phyloP scores from a whole-genome alignment of 2,329 filamentous ascomycete genomes.

The Colletotrichum falcatum region DNA sequence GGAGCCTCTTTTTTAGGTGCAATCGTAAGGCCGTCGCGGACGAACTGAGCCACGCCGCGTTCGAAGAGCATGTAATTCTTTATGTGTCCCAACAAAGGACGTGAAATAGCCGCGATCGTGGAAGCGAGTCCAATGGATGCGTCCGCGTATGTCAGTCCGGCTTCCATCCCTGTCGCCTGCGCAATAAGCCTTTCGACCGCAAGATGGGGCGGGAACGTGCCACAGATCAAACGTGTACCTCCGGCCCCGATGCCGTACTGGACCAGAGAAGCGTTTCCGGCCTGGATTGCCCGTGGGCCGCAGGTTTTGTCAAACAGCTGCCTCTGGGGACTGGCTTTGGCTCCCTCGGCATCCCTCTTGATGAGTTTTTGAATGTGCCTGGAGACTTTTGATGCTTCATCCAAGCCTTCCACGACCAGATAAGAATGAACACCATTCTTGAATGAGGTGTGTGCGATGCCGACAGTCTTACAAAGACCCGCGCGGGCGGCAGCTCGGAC shows the following conservation, averaged over 20 bases:
- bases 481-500: conserved; percentile 7
- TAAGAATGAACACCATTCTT: neutral
- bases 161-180: conserved; percentile 18
- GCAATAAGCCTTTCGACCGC: conserved; percentile 30
- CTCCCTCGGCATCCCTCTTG: conserved; percentile 7
- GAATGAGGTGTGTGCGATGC: neutral
- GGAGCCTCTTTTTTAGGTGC: conserved; percentile 6
- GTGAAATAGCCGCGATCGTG: conserved; percentile 29
- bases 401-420: neutral
- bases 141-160: conserved; percentile 33
- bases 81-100: neutral
- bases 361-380: neutral
- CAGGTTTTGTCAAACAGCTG: conserved; percentile 19
- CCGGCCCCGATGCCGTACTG: conserved; percentile 37
- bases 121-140: conserved; percentile 32
- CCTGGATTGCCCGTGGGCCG: conserved; percentile 15
- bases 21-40: neutral
- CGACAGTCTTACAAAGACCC: conserved; percentile 4
- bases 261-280: conserved; percentile 21
- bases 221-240: conserved; percentile 32
- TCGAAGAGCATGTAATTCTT: conserved; percentile 19
- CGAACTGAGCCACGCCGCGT: conserved; percentile 21
- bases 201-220: conserved; percentile 38
- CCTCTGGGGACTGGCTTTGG: neutral
- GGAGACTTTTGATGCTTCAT: neutral